Evolutionary conservation across 305 asterid genomes (phyloP).

Genomic region (Euphrasia arctica): DNA sequence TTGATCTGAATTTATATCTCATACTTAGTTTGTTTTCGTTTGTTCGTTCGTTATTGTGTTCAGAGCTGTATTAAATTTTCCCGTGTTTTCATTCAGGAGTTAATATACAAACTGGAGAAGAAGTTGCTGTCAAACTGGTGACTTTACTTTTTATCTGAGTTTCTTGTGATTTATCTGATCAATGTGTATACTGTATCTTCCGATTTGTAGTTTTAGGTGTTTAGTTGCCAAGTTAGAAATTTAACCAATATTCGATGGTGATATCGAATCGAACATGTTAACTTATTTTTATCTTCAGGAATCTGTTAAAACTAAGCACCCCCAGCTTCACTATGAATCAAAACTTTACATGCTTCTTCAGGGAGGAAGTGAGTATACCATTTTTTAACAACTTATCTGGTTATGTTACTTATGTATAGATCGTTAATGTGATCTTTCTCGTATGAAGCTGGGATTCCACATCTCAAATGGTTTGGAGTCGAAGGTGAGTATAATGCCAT

Average conservation of each 20-base stretch:
- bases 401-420: too few relatives aligned
- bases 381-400: neutral
- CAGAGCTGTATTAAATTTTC: slow-evolving; percentile 32
- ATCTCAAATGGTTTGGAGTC: slow-evolving; percentile 84
- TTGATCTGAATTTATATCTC: slow-evolving; percentile 19
- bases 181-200: neutral
- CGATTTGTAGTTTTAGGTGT: slow-evolving; percentile 13
- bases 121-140: slow-evolving; percentile 14
- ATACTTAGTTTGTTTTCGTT: neutral
- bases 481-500: slow-evolving; percentile 86
- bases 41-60: neutral
- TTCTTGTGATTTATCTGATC: slow-evolving; percentile 9
- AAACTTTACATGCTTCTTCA: slow-evolving; percentile 94
- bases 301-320: slow-evolving; percentile 88
- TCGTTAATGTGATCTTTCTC: slow-evolving; percentile 23
- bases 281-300: slow-evolving; percentile 45
- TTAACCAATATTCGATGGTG: slow-evolving; percentile 13
- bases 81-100: neutral
- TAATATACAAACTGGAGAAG: neutral
- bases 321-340: slow-evolving; percentile 94
- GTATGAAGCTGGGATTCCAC: slow-evolving; percentile 88
- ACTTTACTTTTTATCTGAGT: slow-evolving; percentile 23
- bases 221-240: neutral
- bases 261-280: neutral
- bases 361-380: slow-evolving; percentile 79